Percentiles rank a stretch among this genome's conserved stretches.
These are phyloP conservation scores for Serendipita sp. DNA, from an alignment of 768 basidiomycete genomes.

Conservation along the genomic window DNA sequence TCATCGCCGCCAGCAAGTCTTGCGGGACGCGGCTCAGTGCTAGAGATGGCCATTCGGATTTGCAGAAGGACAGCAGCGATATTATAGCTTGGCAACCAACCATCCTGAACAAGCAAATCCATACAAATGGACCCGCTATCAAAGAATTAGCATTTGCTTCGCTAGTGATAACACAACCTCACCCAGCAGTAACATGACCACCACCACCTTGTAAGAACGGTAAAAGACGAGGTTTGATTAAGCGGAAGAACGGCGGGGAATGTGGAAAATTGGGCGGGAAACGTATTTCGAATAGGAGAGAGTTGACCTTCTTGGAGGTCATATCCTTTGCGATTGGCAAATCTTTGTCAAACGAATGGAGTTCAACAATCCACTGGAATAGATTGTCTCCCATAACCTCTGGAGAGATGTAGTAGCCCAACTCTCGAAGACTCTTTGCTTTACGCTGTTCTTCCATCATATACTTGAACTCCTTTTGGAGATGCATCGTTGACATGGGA, in stretches of 20 bases:
- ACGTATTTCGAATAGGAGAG: conserved; percentile 54
- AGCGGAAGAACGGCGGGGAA: conserved; percentile 60
- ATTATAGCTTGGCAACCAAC: conserved; percentile 54
- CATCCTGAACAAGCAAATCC: conserved; percentile 50
- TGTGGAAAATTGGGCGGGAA: conserved; percentile 52
- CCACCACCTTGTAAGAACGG: conserved; percentile 49
- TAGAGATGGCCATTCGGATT: conserved; percentile 53
- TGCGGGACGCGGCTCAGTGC: conserved; percentile 46
- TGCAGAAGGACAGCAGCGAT: conserved; percentile 36
- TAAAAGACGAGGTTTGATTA: conserved; percentile 54
- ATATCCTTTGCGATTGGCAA: conserved; percentile 48
- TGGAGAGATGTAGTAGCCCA: conserved; percentile 58
- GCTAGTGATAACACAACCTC: not conserved
- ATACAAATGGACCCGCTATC: conserved; percentile 55
- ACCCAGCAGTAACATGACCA: conserved; percentile 48
- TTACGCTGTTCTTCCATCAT: conserved; percentile 45
- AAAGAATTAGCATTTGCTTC: conserved; percentile 6
- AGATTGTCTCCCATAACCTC: conserved; percentile 51
- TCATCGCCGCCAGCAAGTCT: conserved; percentile 24
- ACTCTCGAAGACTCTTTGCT: conserved; percentile 27
- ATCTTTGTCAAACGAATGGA: conserved; percentile 48
- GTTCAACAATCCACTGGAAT: conserved; percentile 49
- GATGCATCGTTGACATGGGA: conserved; percentile 34
- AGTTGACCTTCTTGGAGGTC: conserved; percentile 34
- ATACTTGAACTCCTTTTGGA: conserved; percentile 42